Percentiles rank a stretch among this genome's conserved stretches.
Evolutionary conservation across 1,139 yeast species (phyloP).

Genomic region (Yamadazyma buinensis): DNA sequence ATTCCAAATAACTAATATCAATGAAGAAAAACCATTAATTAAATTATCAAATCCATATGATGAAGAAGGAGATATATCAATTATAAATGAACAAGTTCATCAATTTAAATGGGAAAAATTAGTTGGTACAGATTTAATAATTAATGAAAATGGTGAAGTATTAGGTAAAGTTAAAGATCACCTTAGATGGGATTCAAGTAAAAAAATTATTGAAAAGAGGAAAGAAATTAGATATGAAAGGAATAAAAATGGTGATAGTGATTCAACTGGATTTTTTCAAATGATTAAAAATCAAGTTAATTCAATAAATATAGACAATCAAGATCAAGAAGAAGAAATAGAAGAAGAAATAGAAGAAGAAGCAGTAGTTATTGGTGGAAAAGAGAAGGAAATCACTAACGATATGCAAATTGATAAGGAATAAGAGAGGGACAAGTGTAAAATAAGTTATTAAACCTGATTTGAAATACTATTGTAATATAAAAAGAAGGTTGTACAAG

Average conservation of each 20-base stretch:
- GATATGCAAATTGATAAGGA: too few relatives aligned
- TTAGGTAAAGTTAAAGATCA: constrained; percentile 44
- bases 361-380: too few relatives aligned
- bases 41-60: constrained; percentile 28
- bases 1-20: constrained; percentile 38
- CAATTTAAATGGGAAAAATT: constrained; percentile 76
- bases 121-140: constrained; percentile 77
- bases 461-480: too few relatives aligned
- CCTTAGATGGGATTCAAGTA: constrained; percentile 27
- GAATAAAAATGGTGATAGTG: constrained; percentile 1
- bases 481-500: too few relatives aligned
- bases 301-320: not conserved
- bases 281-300: constrained; percentile 3
- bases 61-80: constrained; percentile 21
- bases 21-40: constrained; percentile 31
- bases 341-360: too few relatives aligned
- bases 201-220: constrained; percentile 19
- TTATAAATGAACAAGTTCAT: constrained; percentile 49
- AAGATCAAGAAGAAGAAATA: too few relatives aligned
- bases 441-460: too few relatives aligned
- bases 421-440: too few relatives aligned
- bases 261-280: constrained; percentile 6
- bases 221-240: constrained; percentile 8
- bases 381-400: too few relatives aligned
- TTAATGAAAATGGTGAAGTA: constrained; percentile 55